Evolutionary conservation across 495 filamentous ascomycete genomes (phyloP), one percentile per base, ranked within the genome.

Genomic region (Penicillium angulare): DNA sequence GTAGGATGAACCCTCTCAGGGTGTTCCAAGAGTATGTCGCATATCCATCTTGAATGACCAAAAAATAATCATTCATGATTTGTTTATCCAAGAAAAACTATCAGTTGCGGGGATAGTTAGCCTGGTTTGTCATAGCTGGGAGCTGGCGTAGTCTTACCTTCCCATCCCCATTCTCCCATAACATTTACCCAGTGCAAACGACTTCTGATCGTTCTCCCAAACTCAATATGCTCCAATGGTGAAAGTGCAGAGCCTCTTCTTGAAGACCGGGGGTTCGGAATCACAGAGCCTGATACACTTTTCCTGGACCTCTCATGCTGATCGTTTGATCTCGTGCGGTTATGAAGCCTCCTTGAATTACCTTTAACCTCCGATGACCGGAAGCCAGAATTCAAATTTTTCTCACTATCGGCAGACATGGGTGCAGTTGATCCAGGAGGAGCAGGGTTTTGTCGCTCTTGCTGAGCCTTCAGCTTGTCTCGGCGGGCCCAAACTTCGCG

Each of bases 121-220:
- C 8, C 7, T 15, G 13, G 23, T 9, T 34, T 1, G 20, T 2
- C 17, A 16, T 47, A n/a, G 4, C 23, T 2, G 18, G 8, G 1
- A 26, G n/a, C 13, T 7, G 8, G 17, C 3, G 23, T 15, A 24
- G 52, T 31, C 76, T 68, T 71, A 88, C 86, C 82, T 78, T 90
- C 87, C 87, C 87, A 91, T 13, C 78, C 72, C 82, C 83, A 88
- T 50, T 89, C 86, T 51, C 81, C 80, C 87, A 91, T 91, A 38
- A 91, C 85, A 47, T 85, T 84, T 10, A 86, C 76, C 87, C 87
- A 91, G 65, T 91, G 87, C 53, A 86, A 69, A 29, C 73, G 69
- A 10, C 88, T 86, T 45, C 81, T 75, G 13, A 90, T 83, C 13
- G 85, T 88, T 60, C 80, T 73, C 42, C 86, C 83, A 50, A 73